Evolutionary conservation across 768 basidiomycete species (phyloP), one percentile per base, ranked within the genome.

Genomic region (Leccinum rimulosum): DNA sequence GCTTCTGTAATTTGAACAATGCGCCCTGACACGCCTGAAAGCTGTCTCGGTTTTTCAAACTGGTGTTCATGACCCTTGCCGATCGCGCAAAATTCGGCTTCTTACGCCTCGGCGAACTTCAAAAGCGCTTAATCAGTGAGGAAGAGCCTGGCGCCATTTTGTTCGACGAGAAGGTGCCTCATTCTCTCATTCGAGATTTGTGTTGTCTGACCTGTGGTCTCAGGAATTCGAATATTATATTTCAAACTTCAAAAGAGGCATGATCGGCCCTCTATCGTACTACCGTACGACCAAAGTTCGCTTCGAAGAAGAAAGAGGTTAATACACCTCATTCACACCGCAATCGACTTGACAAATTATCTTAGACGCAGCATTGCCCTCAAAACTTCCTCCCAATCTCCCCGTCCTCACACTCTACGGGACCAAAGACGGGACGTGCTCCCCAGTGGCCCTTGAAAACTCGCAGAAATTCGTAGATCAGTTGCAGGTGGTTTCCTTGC

Each of bases 181-280:
- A 48, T 19, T 7, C 40, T 30, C 40, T 54, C 19, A 50, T 59
- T 60, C 22, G 27, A 14, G 48, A 7, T n/a, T 6, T 11, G 33
- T 38, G 12, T 7, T 19, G 31, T 54, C 50, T 68, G 14, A 65
- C 55, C 25, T 10, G 57, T n/a, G 52, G 19, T 58, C 19, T 7
- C 64, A 88, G 86, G 88, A 90, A 65, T 70, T 83, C 17, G 68
- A 79, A 22, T 81, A 81, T 60, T 85, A 88, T 64, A 25, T 77
- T 15, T 68, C 76, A 5, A 72, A 80, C 57, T 78, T 83, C 19
- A 62, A 72, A 27, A 75, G 81, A 17, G 75, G 75, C 25, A 84
- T 93, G 83, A 76, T 78, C 19, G 89, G 88, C 2, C 88, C 90
- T 3, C 70, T 91, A n/a, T 88, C 87, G 58, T 93, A 89, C 68